phyloP scores from a whole-genome alignment of 495 filamentous ascomycete species.

The Staphylotrichum longicolle region DNA sequence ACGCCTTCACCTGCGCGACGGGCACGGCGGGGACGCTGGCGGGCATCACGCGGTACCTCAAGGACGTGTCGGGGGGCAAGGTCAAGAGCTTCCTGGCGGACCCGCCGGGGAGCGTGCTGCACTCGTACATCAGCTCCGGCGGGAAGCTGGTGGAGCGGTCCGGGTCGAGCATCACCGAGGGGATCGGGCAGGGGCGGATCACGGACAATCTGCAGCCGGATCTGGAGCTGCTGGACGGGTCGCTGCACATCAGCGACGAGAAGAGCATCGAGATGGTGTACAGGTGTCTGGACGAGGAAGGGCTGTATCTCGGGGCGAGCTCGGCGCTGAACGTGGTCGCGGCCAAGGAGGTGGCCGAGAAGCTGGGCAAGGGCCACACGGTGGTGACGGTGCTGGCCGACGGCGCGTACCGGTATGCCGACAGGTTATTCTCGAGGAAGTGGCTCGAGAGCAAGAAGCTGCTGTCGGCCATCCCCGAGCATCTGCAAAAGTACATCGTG shows the following conservation, averaged over 20 bases:
- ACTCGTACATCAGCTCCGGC: conserved; percentile 84
- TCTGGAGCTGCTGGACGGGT: conserved; percentile 80
- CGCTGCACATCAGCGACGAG: conserved; percentile 81
- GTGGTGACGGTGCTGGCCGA: conserved; percentile 94
- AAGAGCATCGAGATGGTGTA: conserved; percentile 98
- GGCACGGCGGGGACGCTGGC: conserved; percentile 92
- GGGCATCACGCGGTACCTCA: conserved; percentile 84
- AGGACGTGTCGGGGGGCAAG: conserved; percentile 70
- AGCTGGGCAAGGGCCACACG: conserved; percentile 82
- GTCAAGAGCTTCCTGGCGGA: conserved; percentile 94
- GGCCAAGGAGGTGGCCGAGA: conserved; percentile 89
- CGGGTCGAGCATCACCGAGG: conserved; percentile 92
- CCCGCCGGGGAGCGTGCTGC: conserved; percentile 86
- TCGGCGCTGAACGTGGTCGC: conserved; percentile 92
- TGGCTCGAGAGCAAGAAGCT: conserved; percentile 88
- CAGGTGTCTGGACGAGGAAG: conserved; percentile 93
- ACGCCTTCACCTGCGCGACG: conserved; percentile 94
- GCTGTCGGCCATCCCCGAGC: conserved; percentile 75
- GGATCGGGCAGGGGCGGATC: conserved; percentile 94
- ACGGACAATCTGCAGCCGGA: conserved; percentile 91
- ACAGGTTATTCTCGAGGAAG: conserved; percentile 81
- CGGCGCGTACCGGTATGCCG: conserved; percentile 94
- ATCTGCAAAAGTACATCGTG: conserved; percentile 89
- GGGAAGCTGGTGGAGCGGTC: conserved; percentile 77
- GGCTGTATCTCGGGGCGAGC: conserved; percentile 92